Conservation (phyloP, 2,329 filamentous ascomycete genomes). For the Fusarium begoniae region DNA sequence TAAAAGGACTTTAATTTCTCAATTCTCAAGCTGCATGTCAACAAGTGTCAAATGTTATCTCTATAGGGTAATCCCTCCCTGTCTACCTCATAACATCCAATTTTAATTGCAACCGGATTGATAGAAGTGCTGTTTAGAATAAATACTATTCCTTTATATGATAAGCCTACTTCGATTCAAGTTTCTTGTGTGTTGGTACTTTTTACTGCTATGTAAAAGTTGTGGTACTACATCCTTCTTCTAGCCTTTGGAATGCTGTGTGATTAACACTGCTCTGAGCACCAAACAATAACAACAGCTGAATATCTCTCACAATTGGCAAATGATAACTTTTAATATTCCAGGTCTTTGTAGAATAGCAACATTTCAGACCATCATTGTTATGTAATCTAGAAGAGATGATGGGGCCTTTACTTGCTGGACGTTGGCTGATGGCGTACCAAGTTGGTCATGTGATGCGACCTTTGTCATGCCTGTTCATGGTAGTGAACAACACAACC, state of each 20-base stretch:
- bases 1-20: slow-evolving; percentile 36
- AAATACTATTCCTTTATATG: fast-evolving
- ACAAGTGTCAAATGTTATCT: neutral
- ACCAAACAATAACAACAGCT: neutral
- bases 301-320: fast-evolving
- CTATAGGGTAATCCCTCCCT: slow-evolving; percentile 3
- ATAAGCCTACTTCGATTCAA: neutral
- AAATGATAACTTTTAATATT: neutral
- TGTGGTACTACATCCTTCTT: fast-evolving
- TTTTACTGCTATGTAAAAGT: fast-evolving
- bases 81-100: too few species aligned
- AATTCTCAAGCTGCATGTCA: neutral
- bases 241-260: fast-evolving
- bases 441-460: slow-evolving; percentile 17
- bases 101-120: too few species aligned
- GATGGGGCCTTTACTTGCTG: neutral
- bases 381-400: neutral
- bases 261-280: neutral
- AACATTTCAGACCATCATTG: fast-evolving
- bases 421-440: neutral
- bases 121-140: neutral
- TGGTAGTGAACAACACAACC: neutral
- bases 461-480: neutral
- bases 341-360: fast-evolving
- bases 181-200: neutral